phyloP scores from a whole-genome alignment of 139 green algal genomes.

The Auxenochlorella protothecoides region DNA sequence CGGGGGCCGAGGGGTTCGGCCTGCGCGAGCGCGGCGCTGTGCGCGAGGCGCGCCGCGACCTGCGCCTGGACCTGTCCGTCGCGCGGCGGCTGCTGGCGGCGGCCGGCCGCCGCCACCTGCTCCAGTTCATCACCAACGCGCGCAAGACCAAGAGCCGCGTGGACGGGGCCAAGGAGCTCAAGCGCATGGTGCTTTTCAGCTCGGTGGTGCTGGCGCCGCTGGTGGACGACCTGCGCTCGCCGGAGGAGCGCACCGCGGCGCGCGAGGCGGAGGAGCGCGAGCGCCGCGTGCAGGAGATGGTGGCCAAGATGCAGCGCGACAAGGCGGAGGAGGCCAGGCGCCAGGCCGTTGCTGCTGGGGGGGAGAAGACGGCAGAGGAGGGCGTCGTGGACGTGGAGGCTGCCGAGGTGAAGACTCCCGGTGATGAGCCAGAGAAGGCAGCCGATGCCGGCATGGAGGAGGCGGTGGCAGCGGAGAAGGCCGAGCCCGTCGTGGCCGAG shows the following conservation, averaged over 20 bases:
- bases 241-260: neutral
- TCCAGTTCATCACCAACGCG: constrained; percentile 46
- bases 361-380: constrained; percentile 14
- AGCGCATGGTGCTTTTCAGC: constrained; percentile 92
- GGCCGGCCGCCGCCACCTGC: constrained; percentile 30
- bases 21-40: neutral
- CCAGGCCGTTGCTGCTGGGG: constrained; percentile 33
- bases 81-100: constrained; percentile 16
- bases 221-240: constrained; percentile 49
- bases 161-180: constrained; percentile 70
- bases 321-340: constrained; percentile 28
- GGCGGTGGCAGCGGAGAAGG: constrained; percentile 14
- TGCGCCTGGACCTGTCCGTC: constrained; percentile 6
- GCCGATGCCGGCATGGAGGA: constrained; percentile 12
- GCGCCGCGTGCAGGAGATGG: constrained; percentile 17
- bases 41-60: neutral
- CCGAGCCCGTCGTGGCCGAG: neutral
- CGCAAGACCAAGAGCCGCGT: constrained; percentile 45
- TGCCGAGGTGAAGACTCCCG: neutral
- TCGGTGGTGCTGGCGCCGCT: constrained; percentile 76
- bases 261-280: too few relatives aligned
- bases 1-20: constrained; percentile 4
- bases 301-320: constrained; percentile 20
- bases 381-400: constrained; percentile 7
- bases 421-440: neutral